These are phyloP conservation scores for Emericellopsis atlantica DNA, from an alignment of 2,329 filamentous ascomycete genomes.

Conservation along the genomic window DNA sequence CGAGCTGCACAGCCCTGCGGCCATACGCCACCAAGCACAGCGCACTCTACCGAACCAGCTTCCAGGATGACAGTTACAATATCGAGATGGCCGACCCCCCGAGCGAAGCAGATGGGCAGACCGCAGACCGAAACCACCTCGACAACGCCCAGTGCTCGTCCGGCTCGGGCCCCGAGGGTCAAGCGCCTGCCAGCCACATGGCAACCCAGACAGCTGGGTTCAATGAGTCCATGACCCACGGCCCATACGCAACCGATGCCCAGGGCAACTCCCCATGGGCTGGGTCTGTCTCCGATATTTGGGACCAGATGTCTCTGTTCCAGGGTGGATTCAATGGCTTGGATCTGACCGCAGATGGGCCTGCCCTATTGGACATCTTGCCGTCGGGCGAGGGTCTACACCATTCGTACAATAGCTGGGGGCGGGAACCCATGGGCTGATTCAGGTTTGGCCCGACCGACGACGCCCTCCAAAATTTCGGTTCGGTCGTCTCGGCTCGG, in stretches of 20 bases:
- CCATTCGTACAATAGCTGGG: not conserved
- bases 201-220: not conserved
- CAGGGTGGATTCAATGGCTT: not conserved
- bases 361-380: not conserved
- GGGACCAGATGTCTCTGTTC: constrained; percentile 1
- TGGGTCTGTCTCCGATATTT: not conserved
- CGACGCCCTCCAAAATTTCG: not conserved
- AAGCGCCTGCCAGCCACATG: not conserved
- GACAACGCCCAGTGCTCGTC: not conserved
- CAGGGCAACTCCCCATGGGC: not conserved
- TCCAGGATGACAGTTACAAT: constrained; percentile 1
- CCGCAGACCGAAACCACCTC: not conserved
- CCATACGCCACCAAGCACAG: constrained; percentile 1
- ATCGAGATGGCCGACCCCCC: not conserved
- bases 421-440: not conserved
- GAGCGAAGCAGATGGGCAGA: not conserved
- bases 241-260: not conserved
- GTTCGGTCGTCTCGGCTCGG: not conserved
- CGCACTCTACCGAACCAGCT: not conserved
- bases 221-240: too few relatives aligned
- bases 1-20: too few relatives aligned
- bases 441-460: not conserved
- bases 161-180: not conserved
- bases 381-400: not conserved
- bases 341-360: not conserved